These are phyloP conservation scores for Blakeslea trispora DNA, from an alignment of 371 early-diverging fungal genomes.

Conservation along the genomic window DNA sequence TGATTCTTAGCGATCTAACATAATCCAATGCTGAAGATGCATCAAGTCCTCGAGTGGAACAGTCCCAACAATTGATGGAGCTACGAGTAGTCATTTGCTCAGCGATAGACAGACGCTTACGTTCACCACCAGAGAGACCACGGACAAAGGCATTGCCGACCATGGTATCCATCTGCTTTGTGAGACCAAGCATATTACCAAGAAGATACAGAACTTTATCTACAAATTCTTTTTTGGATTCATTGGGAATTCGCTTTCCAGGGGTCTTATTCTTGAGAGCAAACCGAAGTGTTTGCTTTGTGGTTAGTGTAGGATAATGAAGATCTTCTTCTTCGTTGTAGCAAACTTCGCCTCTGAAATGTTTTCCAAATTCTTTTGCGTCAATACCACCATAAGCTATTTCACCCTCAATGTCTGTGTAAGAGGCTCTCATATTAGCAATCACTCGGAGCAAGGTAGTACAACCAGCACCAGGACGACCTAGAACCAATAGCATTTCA, in stretches of 20 bases:
- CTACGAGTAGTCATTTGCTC: slow-evolving; percentile 83
- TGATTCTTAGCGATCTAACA: slow-evolving; percentile 66
- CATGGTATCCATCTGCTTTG: slow-evolving; percentile 74
- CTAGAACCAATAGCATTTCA: slow-evolving; percentile 74
- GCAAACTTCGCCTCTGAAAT: slow-evolving; percentile 64
- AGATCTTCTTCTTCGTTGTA: slow-evolving; percentile 77
- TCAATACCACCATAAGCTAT: slow-evolving; percentile 68
- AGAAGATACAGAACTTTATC: slow-evolving; percentile 53
- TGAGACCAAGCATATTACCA: slow-evolving; percentile 73
- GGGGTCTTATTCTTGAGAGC: slow-evolving; percentile 71
- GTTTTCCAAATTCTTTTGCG: slow-evolving; percentile 53
- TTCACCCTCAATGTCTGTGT: slow-evolving; percentile 55
- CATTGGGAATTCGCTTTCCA: slow-evolving; percentile 51
- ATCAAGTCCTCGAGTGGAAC: slow-evolving; percentile 92
- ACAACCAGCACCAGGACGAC: slow-evolving; percentile 73
- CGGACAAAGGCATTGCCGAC: slow-evolving; percentile 85
- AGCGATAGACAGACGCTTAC: slow-evolving; percentile 87
- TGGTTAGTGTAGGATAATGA: slow-evolving; percentile 70
- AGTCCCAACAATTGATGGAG: slow-evolving; percentile 82
- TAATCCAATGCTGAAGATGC: slow-evolving; percentile 86
- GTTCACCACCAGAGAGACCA: slow-evolving; percentile 86
- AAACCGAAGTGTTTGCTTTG: slow-evolving; percentile 67
- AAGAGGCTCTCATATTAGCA: slow-evolving; percentile 65
- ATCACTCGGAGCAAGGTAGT: slow-evolving; percentile 68
- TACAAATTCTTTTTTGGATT: slow-evolving; percentile 44